Conservation (phyloP, 306 rosid genomes). For the Adenanthera pavonina region DNA sequence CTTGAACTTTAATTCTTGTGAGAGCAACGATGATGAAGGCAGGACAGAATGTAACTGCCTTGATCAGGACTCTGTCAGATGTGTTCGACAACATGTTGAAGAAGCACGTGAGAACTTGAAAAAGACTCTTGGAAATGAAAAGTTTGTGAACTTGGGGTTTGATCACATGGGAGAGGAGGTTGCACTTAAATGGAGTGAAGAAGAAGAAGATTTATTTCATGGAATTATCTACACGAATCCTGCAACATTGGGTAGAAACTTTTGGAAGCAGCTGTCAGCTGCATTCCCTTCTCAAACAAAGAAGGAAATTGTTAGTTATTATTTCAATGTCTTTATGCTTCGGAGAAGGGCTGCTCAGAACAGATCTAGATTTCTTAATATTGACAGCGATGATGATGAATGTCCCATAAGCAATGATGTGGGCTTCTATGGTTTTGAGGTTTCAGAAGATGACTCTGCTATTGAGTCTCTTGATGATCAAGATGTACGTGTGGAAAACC, state of each 20-base stretch:
- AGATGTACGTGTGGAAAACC: conserved; percentile 34
- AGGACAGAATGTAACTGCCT: conserved; percentile 49
- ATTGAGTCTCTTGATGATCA: conserved; percentile 54
- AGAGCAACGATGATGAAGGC: conserved; percentile 40
- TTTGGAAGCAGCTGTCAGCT: conserved; percentile 56
- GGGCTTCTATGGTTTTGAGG: conserved; percentile 29
- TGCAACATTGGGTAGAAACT: conserved; percentile 56
- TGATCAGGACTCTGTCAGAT: conserved; percentile 53
- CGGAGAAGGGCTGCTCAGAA: conserved; percentile 58
- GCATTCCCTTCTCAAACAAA: conserved; percentile 51
- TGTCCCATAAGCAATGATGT: conserved; percentile 45
- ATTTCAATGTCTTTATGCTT: conserved; percentile 65
- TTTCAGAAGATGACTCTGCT: conserved; percentile 60
- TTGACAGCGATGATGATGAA: conserved; percentile 74
- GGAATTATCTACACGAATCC: conserved; percentile 59
- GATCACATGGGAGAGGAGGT: conserved; percentile 60
- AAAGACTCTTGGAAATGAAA: conserved; percentile 51
- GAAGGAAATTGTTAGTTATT: conserved; percentile 57
- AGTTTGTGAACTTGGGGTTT: conserved; percentile 59
- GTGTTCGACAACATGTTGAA: conserved; percentile 53
- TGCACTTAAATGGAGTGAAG: conserved; percentile 57
- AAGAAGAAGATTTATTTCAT: conserved; percentile 55
- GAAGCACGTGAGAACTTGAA: conserved; percentile 51
- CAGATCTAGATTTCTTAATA: conserved; percentile 48
- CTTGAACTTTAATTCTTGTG: background rate